phyloP scores from a whole-genome alignment of 306 rosid species.

The Rubus idaeus region DNA sequence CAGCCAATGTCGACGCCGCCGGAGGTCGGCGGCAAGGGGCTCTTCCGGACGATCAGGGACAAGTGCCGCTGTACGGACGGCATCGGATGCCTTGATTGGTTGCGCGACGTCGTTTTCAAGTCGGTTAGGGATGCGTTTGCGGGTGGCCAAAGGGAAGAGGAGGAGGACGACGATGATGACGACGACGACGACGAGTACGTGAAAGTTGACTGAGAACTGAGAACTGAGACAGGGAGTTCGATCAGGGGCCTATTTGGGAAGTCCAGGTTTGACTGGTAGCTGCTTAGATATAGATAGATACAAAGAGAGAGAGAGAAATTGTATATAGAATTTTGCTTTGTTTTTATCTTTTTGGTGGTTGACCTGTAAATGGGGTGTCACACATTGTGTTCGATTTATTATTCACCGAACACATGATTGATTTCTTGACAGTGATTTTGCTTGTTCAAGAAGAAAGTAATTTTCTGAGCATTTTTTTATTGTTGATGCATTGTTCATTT shows the following conservation, averaged over 20 bases:
- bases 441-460: background rate
- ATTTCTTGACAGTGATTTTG: background rate
- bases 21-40: constrained; percentile 12
- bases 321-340: background rate
- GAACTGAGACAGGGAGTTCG: background rate
- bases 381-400: background rate
- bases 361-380: constrained; percentile 3
- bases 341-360: background rate
- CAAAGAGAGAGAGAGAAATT: background rate
- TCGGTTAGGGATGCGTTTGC: constrained; percentile 7
- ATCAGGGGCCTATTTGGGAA: constrained; percentile 12
- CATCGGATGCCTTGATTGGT: constrained; percentile 41
- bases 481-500: background rate
- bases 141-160: constrained; percentile 3
- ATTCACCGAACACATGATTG: constrained; percentile 1
- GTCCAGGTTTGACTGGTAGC: constrained; percentile 35
- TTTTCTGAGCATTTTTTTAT: background rate
- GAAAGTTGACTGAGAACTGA: constrained; percentile 30
- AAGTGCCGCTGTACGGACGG: constrained; percentile 22
- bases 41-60: constrained; percentile 22
- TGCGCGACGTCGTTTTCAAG: constrained; percentile 27
- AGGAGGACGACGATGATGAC: constrained; percentile 2
- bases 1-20: constrained; percentile 48
- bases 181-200: constrained; percentile 7
- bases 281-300: background rate